phyloP scores from a whole-genome alignment of 768 basidiomycete genomes.

The Suillus lakei region DNA sequence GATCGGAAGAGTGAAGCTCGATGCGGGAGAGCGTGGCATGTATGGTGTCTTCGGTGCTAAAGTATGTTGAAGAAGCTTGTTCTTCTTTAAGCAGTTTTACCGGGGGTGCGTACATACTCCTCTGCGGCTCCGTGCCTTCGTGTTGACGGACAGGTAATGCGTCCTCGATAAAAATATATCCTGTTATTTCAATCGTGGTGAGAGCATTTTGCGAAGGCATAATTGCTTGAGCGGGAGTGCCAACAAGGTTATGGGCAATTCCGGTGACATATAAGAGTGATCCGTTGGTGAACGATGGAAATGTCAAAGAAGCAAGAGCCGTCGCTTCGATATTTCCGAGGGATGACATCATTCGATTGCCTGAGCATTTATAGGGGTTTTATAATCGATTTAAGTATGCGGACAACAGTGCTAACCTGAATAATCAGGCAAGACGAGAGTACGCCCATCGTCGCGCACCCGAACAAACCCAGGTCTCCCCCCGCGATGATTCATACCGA shows the following conservation, averaged over 20 bases:
- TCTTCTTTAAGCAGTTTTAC: constrained; percentile 60
- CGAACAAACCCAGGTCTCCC: constrained; percentile 66
- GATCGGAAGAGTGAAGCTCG: constrained; percentile 46
- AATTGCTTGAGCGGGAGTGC: constrained; percentile 42
- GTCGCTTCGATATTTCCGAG: constrained; percentile 69
- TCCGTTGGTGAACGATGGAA: constrained; percentile 57
- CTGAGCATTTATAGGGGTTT: constrained; percentile 31
- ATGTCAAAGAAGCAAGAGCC: constrained; percentile 58
- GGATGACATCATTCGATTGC: constrained; percentile 65
- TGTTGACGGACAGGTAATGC: constrained; percentile 61
- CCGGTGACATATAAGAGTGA: constrained; percentile 71
- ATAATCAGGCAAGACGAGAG: constrained; percentile 64
- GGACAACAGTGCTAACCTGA: constrained; percentile 43
- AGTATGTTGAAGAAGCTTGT: constrained; percentile 32
- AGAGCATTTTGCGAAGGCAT: constrained; percentile 63
- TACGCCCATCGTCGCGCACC: constrained; percentile 56
- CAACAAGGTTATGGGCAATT: constrained; percentile 53
- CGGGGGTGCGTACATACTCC: constrained; percentile 65
- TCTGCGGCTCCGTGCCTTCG: constrained; percentile 31
- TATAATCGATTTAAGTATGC: constrained; percentile 4
- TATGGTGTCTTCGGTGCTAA: constrained; percentile 27
- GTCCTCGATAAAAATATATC: constrained; percentile 56
- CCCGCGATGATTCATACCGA: constrained; percentile 72
- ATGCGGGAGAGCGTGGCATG: constrained; percentile 39
- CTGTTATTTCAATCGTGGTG: constrained; percentile 54